Base-by-base conservation (phyloP, 495 filamentous ascomycete species). In the Aspergillus cristatus region DNA sequence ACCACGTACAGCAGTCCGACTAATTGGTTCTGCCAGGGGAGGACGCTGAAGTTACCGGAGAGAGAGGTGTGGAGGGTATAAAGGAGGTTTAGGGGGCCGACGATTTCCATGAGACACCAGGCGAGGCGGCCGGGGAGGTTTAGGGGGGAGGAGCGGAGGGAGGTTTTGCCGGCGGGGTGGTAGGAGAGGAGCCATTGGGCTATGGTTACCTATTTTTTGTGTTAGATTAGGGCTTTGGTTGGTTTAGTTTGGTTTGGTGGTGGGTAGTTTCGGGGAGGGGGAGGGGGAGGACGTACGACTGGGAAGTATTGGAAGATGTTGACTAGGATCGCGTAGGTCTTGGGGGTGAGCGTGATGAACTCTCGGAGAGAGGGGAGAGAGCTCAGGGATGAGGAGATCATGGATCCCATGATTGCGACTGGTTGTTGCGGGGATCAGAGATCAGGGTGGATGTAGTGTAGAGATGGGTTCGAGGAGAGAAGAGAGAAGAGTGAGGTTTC, bases 91-190 rank as follows among this genome's bases (percentile, higher is more conserved):
- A 84, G 42, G 35, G 88, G 83, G 34, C 83, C 86, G 13, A 79
- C 75, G 11, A 75, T 62, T 60, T 98, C 91, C 88, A 96, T 95
- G 3, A 74, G 68, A 6, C 77, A 72, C 91, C 91, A 98, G 37
- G 73, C 86, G 18, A 84, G 64, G 44, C 82, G 82, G 44, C 91
- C 91, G n/a, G 87, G 86, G 18, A 97, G 54, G 58, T 98, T 97
- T 60, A 93, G 67, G 12, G 62, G 64, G 28, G 78, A 86, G 3
- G 58, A 42, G 7, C 70, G 62, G 35, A 65, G 50, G 7, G 86
- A 94, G n/a, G 86, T 91, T 60, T 97, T 97, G 46, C 91, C 91
- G 24, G 76, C 74, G 20, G 70, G 71, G 57, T 88, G 81, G 65
- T 70, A 85, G 20, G 73, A 61, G 7, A 64, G 42, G 14, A 75